phyloP scores from a whole-genome alignment of 2,329 filamentous ascomycete species.

The Aspergillus jensenii region DNA sequence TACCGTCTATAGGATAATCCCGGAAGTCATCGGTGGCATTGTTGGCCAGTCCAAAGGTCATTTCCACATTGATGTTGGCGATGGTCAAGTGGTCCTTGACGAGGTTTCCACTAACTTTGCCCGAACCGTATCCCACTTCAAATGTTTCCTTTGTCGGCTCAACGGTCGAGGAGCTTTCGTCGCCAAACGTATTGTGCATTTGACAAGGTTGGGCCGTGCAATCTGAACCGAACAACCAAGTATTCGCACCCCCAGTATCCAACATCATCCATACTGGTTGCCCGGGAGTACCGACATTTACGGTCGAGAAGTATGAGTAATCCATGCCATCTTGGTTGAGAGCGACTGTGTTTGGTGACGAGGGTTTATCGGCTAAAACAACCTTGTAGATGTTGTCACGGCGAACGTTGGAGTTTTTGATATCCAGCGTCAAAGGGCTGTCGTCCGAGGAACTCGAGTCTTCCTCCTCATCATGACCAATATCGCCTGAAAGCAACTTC shows the following conservation, averaged over 20 bases:
- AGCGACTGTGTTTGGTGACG: conserved; percentile 47
- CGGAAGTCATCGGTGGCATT: conserved; percentile 72
- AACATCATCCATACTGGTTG: conserved; percentile 55
- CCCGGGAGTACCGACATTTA: conserved; percentile 51
- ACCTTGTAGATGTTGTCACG: conserved; percentile 53
- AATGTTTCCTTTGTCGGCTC: conserved; percentile 57
- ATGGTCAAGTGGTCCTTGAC: conserved; percentile 67
- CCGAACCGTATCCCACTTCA: conserved; percentile 73
- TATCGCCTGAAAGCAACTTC: conserved; percentile 17
- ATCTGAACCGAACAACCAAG: conserved; percentile 76
- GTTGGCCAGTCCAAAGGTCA: conserved; percentile 72
- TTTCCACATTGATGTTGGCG: conserved; percentile 62
- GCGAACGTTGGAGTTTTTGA: conserved; percentile 39
- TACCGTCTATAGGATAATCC: conserved; percentile 82
- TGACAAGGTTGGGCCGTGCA: conserved; percentile 68
- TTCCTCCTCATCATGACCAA: conserved; percentile 18
- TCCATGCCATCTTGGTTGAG: conserved; percentile 56
- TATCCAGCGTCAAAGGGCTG: conserved; percentile 32
- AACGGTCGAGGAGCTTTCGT: conserved; percentile 64
- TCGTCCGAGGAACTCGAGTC: conserved; percentile 13
- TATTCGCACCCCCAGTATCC: conserved; percentile 62
- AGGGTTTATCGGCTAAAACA: conserved; percentile 39
- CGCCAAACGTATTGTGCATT: conserved; percentile 69
- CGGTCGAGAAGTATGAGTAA: conserved; percentile 54
- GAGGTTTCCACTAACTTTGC: conserved; percentile 66